Conservation (phyloP, 148 eudicot genomes). For the Vaccinium myrtillus region DNA sequence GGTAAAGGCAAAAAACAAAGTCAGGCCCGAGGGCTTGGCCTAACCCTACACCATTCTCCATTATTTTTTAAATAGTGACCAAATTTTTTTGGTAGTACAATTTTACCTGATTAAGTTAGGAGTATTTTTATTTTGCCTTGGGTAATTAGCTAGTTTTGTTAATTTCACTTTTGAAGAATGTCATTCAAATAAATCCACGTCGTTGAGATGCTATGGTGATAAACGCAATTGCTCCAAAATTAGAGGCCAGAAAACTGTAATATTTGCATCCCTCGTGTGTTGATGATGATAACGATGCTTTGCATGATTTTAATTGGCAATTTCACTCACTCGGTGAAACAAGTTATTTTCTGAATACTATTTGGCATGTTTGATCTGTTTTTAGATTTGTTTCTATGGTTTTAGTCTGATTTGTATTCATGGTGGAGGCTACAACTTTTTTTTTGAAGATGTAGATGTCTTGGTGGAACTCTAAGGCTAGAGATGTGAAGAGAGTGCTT, state of each 20-base stretch:
- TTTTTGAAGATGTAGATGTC: too few species aligned
- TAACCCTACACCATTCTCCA: background rate
- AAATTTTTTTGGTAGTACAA: background rate
- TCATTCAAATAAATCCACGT: background rate
- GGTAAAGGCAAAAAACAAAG: too few species aligned
- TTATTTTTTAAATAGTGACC: background rate
- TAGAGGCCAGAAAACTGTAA: background rate
- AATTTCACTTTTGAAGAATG: background rate
- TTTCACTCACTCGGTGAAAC: background rate
- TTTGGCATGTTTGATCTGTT: too few species aligned
- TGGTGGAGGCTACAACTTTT: too few species aligned
- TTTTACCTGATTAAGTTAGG: background rate
- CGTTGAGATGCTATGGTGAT: background rate
- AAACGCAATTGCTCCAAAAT: background rate
- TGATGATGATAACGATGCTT: background rate
- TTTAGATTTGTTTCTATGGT: too few species aligned
- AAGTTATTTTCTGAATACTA: background rate
- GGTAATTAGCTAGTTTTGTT: background rate
- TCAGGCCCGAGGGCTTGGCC: background rate
- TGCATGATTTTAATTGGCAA: background rate
- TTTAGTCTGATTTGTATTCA: too few species aligned
- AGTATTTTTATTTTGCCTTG: background rate
- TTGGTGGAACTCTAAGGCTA: too few species aligned
- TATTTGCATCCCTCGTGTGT: background rate
- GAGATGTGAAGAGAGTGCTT: too few species aligned